These are phyloP conservation scores for Ophiosphaerella herpotricha DNA, from an alignment of 2,329 filamentous ascomycete genomes.

Conservation along the genomic window DNA sequence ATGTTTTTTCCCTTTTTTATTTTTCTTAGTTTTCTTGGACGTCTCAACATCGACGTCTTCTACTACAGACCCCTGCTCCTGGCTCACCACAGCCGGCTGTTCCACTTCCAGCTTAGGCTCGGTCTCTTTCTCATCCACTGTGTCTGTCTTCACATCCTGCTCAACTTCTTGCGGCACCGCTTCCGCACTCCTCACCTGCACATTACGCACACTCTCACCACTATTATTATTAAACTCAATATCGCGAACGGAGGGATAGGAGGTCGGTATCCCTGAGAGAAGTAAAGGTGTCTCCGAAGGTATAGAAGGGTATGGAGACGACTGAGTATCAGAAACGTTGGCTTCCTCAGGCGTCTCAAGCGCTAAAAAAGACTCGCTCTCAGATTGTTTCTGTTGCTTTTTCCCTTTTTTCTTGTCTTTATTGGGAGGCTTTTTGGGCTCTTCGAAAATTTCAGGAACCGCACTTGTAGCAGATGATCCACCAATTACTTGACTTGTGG, in stretches of 20 bases:
- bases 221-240: conserved; percentile 29
- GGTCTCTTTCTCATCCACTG: conserved; percentile 1
- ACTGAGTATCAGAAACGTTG: conserved; percentile 38
- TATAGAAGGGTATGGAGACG: conserved; percentile 33
- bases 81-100: neutral
- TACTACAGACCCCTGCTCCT: conserved; percentile 4
- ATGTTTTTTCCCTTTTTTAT: conserved; percentile 20
- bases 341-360: conserved; percentile 39
- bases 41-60: conserved; percentile 8
- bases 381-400: conserved; percentile 15
- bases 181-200: conserved; percentile 3
- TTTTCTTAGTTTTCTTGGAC: conserved; percentile 21
- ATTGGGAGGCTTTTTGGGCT: conserved; percentile 1
- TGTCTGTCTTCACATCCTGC: conserved; percentile 1
- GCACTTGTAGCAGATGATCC: neutral
- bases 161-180: conserved; percentile 2
- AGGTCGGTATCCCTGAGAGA: conserved; percentile 37
- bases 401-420: conserved; percentile 27
- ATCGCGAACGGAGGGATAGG: conserved; percentile 30
- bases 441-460: neutral
- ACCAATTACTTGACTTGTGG: neutral
- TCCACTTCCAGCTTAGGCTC: conserved; percentile 4
- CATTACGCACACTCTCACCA: conserved; percentile 9
- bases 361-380: conserved; percentile 37
- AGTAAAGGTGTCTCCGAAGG: conserved; percentile 35